A percentile compares a stretch with the other conserved stretches of the same genome.
phyloP scores from a whole-genome alignment of 352 stramenopile genomes.

The Phytopythium helicoides region DNA sequence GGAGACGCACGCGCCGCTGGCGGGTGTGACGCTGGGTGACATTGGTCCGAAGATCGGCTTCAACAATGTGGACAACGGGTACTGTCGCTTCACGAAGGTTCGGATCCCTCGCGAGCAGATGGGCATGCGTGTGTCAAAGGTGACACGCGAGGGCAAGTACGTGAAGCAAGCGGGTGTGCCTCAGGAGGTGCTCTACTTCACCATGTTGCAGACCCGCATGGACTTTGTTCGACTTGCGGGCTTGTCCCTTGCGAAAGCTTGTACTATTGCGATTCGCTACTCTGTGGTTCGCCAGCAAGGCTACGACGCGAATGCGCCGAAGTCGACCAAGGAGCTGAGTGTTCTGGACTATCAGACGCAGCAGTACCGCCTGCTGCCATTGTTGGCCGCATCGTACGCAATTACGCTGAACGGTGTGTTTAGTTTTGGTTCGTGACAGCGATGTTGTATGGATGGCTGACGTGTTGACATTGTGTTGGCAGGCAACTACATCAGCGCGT shows the following conservation, averaged over 20 bases:
- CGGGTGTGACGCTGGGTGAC: conserved; percentile 88
- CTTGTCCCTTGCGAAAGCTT: conserved; percentile 77
- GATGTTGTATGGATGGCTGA: no score
- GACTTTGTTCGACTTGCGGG: conserved; percentile 52
- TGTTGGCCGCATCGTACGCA: conserved; percentile 91
- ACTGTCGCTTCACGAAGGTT: conserved; percentile 53
- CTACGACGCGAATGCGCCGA: conserved; percentile 50
- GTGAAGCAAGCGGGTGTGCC: conserved; percentile 44
- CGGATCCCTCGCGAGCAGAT: conserved; percentile 66
- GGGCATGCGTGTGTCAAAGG: conserved; percentile 56
- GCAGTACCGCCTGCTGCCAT: conserved; percentile 92
- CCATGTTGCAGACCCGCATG: conserved; percentile 80
- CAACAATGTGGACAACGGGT: conserved; percentile 75
- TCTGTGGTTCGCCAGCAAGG: conserved; percentile 91
- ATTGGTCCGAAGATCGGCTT: conserved; percentile 91
- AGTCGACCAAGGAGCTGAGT: conserved; percentile 69
- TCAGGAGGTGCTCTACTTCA: conserved; percentile 71
- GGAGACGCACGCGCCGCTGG: conserved; percentile 71
- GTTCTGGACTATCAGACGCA: conserved; percentile 96
- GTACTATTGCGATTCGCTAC: conserved; percentile 94
- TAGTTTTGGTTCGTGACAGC: no score
- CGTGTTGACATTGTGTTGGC: conserved; percentile 3
- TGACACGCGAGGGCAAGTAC: conserved; percentile 64
- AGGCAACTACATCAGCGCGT: conserved; percentile 55
- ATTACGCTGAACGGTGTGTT: conserved; percentile 63